Evolutionary conservation across 306 rosid genomes (phyloP), one percentile per base, ranked within the genome.

Genomic region (Prunus mume): DNA sequence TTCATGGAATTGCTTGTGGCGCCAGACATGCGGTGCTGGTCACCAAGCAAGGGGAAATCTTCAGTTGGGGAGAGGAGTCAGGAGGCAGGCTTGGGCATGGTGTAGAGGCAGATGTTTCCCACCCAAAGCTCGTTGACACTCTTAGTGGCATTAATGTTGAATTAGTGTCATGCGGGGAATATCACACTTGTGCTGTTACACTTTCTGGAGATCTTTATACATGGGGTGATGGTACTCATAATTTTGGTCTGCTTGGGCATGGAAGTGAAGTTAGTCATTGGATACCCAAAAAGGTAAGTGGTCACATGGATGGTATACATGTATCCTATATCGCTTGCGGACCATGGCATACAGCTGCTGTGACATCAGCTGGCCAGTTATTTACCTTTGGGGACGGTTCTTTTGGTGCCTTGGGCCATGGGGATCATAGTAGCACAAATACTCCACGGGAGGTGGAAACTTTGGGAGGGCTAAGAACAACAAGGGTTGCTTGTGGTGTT

Each of bases 41-140:
- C 80, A 88, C 97, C 66, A 92, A 83, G 81, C 98, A 90, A 75
- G 98, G 97, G 78, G 97, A 95, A 87, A 78, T 90, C 72, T 95
- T 85, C 79, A 95, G 98, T 68, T 95, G 97, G 98, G 98, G 98
- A 69, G 95, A 95, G 87, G 98, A 90, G 78, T 84, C 85, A 52
- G 97, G 97, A 73, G 98, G 98, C 71, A 89, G 98, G 88, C 97
- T 95, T 84, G 98, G 98, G 52, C 98, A 95, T 46, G 97, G 98
- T 63, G 85, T 87, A 68, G 92, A 90, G 68, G 78, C 83, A 47
- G 97, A 95, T 83, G 88, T 88, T 83, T 82, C 87, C 80, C 96
- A 89, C 79, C 98, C 98, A 78, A 92, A 95, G 84, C 83, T 84
- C 65, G 72, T 92, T 69, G 91, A 88, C 13, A 64, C 78, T 82